These are phyloP conservation scores for Quercus tomentella DNA, from an alignment of 331 rosid genomes.

Conservation along the genomic window DNA sequence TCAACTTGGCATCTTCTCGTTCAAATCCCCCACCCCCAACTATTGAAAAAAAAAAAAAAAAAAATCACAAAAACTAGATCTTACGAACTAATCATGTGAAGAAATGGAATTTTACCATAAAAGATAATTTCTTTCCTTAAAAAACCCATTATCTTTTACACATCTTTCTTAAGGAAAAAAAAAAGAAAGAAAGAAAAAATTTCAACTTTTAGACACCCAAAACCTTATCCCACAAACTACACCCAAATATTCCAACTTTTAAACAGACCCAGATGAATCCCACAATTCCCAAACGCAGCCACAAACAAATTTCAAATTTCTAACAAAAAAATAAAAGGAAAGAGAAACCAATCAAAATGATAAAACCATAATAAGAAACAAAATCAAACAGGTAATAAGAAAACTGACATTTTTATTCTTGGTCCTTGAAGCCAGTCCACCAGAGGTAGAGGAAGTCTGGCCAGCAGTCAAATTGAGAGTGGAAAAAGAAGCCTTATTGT, in stretches of 20 bases:
- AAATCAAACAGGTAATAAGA: neutral
- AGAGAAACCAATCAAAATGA: neutral
- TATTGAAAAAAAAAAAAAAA: neutral
- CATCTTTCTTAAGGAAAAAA: neutral
- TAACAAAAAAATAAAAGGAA: neutral
- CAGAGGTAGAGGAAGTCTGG: neutral
- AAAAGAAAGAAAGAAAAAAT: no score
- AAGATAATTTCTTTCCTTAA: neutral
- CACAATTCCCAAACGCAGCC: no score
- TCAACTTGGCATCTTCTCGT: no score
- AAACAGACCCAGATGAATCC: no score
- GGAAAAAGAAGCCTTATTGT: slow-evolving; percentile 48
- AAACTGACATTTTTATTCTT: slow-evolving; percentile 60
- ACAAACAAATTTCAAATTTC: neutral
- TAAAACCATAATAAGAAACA: no score
- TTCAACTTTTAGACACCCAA: neutral
- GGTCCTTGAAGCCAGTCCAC: slow-evolving; percentile 23
- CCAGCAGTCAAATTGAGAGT: slow-evolving; percentile 39
- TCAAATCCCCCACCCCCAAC: neutral
- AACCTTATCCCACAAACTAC: neutral
- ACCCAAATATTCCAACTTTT: neutral
- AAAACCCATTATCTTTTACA: neutral
- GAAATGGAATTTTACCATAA: neutral
- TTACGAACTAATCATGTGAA: no score
- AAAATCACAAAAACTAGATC: neutral